Conservation (phyloP, 2,329 filamentous ascomycete genomes). For the Periconia sp. region DNA sequence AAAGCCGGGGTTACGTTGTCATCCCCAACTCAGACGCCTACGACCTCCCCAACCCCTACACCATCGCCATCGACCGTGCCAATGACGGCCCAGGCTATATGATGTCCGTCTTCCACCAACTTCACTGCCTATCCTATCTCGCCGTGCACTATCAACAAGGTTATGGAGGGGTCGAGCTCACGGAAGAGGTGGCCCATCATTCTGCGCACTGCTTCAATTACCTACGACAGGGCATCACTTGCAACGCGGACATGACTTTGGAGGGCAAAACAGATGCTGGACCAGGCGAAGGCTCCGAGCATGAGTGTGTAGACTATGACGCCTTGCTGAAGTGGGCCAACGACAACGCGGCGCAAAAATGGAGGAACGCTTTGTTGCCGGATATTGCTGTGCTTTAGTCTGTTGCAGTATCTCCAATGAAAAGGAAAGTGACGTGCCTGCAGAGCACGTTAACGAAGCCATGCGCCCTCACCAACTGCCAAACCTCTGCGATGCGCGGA, state of each 20-base stretch:
- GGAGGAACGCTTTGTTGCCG: slow-evolving; percentile 26
- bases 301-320: slow-evolving; percentile 32
- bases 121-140: slow-evolving; percentile 33
- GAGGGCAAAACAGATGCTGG: slow-evolving; percentile 25
- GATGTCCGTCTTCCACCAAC: slow-evolving; percentile 33
- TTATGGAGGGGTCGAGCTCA: slow-evolving; percentile 21
- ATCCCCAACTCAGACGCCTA: slow-evolving; percentile 9
- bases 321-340: slow-evolving; percentile 30
- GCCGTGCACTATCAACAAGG: slow-evolving; percentile 27
- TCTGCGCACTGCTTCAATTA: slow-evolving; percentile 36
- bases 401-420: too few species aligned
- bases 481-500: too few species aligned
- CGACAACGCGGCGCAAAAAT: slow-evolving; percentile 20
- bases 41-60: slow-evolving; percentile 27
- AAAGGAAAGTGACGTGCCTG: too few species aligned
- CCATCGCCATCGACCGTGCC: slow-evolving; percentile 21
- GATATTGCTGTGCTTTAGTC: too few species aligned
- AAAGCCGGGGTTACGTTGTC: slow-evolving; percentile 25
- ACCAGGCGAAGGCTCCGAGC: slow-evolving; percentile 24
- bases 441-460: too few species aligned
- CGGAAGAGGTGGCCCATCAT: slow-evolving; percentile 27
- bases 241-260: slow-evolving; percentile 31
- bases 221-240: slow-evolving; percentile 31
- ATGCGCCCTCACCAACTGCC: too few species aligned
- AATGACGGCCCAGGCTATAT: slow-evolving; percentile 28